Percentiles rank a stretch among this genome's conserved stretches.
Conservation (phyloP, 106 monocot genomes). For the Dioscorea dumetorum region DNA sequence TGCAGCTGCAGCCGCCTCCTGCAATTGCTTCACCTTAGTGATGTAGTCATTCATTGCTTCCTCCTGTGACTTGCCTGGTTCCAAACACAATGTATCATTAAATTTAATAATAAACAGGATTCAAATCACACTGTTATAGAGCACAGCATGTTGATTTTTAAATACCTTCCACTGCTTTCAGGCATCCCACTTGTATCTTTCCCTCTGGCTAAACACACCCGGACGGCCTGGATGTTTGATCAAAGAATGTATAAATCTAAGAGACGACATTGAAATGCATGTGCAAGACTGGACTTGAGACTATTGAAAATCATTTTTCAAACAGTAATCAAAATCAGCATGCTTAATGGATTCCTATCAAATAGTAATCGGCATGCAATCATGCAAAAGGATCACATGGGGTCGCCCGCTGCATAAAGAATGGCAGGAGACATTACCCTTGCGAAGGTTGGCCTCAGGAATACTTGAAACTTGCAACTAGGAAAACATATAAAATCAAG, state of each 20-base stretch:
- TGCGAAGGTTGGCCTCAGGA: no score
- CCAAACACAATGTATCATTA: neutral
- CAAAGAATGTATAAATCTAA: neutral
- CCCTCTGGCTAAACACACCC: conserved; percentile 50
- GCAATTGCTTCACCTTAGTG: conserved; percentile 11
- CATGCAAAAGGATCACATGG: no score
- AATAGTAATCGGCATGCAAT: neutral
- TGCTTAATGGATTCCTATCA: neutral
- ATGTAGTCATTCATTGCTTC: conserved; percentile 12
- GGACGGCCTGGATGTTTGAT: conserved; percentile 46
- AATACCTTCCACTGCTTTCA: conserved; percentile 80
- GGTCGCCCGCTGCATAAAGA: no score
- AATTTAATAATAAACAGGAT: neutral
- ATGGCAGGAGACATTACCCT: no score
- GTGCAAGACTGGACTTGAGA: neutral
- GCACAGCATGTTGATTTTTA: neutral
- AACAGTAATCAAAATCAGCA: neutral
- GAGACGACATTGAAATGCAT: neutral
- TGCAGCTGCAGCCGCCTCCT: conserved; percentile 6
- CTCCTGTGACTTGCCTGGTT: conserved; percentile 7
- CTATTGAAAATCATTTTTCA: neutral
- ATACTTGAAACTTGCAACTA: no score
- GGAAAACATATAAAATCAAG: no score
- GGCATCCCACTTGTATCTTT: conserved; percentile 87
- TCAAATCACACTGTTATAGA: neutral